These are phyloP conservation scores for Scleroderma bovista DNA, from an alignment of 768 basidiomycete genomes.

Conservation along the genomic window DNA sequence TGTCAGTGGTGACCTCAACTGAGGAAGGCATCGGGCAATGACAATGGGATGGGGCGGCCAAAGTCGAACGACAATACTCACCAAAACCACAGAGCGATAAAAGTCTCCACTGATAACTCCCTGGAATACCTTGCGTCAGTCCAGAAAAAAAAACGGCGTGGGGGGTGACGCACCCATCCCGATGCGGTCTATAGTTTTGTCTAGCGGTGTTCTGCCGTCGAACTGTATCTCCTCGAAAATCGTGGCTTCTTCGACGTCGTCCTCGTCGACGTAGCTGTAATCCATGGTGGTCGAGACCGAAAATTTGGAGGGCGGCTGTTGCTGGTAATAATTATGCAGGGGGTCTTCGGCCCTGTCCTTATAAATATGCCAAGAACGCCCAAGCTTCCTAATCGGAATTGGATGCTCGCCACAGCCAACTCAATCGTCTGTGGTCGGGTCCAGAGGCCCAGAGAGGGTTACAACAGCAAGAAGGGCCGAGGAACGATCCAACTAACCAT, in stretches of 20 bases:
- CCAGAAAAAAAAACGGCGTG: not conserved
- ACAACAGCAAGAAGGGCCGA: too few relatives aligned
- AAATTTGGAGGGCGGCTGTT: too few relatives aligned
- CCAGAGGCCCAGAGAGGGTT: too few relatives aligned
- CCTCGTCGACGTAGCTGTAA: constrained; percentile 35
- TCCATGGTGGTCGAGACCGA: constrained; percentile 18
- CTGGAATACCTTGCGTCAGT: constrained; percentile 22
- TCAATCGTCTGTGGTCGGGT: too few relatives aligned
- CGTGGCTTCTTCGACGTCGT: constrained; percentile 24
- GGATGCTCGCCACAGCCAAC: too few relatives aligned
- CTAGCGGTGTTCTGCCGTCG: constrained; percentile 57
- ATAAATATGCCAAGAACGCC: too few relatives aligned
- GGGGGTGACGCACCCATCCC: constrained; percentile 63
- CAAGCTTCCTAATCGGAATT: too few relatives aligned
- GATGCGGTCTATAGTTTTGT: constrained; percentile 85
- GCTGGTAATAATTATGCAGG: too few relatives aligned
- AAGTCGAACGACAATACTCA: constrained; percentile 34
- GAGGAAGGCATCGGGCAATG: not conserved
- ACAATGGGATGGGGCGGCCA: not conserved
- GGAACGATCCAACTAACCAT: too few relatives aligned
- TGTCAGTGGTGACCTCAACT: not conserved
- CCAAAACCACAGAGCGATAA: constrained; percentile 85
- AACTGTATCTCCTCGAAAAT: constrained; percentile 19
- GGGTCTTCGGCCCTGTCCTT: too few relatives aligned
- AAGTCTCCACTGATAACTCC: constrained; percentile 77